Base-by-base conservation (phyloP, 257 asterid species). In the Przewalskia tangutica region DNA sequence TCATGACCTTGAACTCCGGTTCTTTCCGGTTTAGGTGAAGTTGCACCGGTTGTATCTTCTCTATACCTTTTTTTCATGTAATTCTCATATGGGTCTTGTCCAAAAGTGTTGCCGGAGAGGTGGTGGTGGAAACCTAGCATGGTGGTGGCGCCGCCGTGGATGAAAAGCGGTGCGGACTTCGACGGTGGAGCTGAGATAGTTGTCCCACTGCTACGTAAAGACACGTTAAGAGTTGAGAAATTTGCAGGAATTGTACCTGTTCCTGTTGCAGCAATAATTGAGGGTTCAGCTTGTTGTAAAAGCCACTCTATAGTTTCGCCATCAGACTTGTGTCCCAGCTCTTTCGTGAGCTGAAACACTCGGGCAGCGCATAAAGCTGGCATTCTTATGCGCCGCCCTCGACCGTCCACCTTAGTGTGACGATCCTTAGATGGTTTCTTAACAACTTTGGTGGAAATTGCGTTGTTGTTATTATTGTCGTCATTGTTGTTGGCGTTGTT, bases 51-150 rank as follows among this genome's bases (percentile, higher is more conserved):
- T 2, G 88, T 18, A 56, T 93, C 97, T 56, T 92, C 97, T 18
- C 97, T 86, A 58, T 79, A 90, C 77, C 97, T 84, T 38, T 94
- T 94, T 53, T 90, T 94, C 89, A 90, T 81, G 95, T 83, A 93
- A 85, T 84, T 87, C 3, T 93, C 97, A 7, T 91, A 97, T 4
- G 93, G 92, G 87, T 92, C 93, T 58, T 87, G 94, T 17, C 83
- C 86, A 73, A 73, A 91, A 60, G 85, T 88, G 83, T 85, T 23
- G 83, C 34, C 32, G 1, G 32, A 2, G 46, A 90, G 85, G 87
- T 91, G 98, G 84, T 88, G 97, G 84, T 93, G 98, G 84, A 92
- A 95, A 4, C 97, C 98, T 53, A 93, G 89, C 98, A 95, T 93
- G 6, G 94, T 91, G 80, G 91, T 27, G 67, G 92, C 87, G 44